Evolutionary conservation across 495 filamentous ascomycete genomes (phyloP).

Genomic region (Aspergillus sclerotiicarbonarius): DNA sequence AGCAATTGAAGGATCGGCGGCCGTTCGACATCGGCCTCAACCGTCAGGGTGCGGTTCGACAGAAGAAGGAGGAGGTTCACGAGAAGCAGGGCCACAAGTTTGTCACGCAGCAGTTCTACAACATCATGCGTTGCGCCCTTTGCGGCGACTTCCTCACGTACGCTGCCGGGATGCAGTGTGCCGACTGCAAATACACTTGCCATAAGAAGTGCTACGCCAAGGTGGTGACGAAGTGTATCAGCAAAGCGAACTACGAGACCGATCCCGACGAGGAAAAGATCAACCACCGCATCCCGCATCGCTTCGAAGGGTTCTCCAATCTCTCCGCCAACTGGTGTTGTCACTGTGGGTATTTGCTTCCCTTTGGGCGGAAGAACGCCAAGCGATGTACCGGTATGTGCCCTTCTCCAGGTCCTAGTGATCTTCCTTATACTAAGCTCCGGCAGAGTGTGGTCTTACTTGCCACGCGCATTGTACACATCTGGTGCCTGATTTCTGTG

Average conservation of each 20-base stretch:
- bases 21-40: constrained; percentile 85
- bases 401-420: not conserved
- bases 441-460: constrained; percentile 85
- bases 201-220: constrained; percentile 94
- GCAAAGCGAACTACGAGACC: constrained; percentile 96
- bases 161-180: constrained; percentile 97
- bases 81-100: constrained; percentile 99
- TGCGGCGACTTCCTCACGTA: constrained; percentile 99
- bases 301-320: constrained; percentile 91
- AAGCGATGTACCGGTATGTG: constrained; percentile 81
- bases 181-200: constrained; percentile 99
- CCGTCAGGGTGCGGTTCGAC: constrained; percentile 92
- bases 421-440: constrained; percentile 20
- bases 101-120: constrained; percentile 96
- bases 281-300: constrained; percentile 98
- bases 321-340: constrained; percentile 99
- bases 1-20: constrained; percentile 65
- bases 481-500: constrained; percentile 97
- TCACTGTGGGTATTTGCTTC: constrained; percentile 97
- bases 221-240: constrained; percentile 99
- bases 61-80: constrained; percentile 94
- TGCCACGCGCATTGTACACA: constrained; percentile 90
- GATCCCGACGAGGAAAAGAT: constrained; percentile 99
- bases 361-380: constrained; percentile 89
- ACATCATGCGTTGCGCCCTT: constrained; percentile 99